Percentiles rank a stretch among this genome's conserved stretches.
Evolutionary conservation across 106 monocot species (phyloP).

Genomic region (Posidonia australis): DNA sequence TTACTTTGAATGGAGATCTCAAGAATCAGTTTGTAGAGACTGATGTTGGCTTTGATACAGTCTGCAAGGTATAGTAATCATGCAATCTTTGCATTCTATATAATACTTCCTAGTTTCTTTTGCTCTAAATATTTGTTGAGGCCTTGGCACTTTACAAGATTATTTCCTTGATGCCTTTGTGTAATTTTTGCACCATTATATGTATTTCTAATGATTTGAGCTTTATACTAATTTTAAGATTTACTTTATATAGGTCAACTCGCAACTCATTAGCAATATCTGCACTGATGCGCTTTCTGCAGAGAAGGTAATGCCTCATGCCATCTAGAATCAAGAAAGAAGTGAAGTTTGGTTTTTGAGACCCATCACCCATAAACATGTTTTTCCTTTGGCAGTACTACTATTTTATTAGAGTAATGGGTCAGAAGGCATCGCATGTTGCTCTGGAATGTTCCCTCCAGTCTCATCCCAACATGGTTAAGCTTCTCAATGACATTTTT

Average conservation of each 20-base stretch:
- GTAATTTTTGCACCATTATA: neutral
- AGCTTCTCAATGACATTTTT: conserved; percentile 1
- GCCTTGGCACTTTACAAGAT: no score
- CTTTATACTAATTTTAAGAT: neutral
- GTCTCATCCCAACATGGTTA: conserved; percentile 74
- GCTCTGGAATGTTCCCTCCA: conserved; percentile 76
- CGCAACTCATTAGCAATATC: conserved; percentile 57
- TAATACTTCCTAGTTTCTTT: no score
- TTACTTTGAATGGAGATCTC: conserved; percentile 36
- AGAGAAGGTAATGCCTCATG: conserved; percentile 38
- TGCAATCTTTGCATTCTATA: no score
- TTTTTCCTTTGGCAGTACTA: conserved; percentile 48
- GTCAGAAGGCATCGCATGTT: conserved; percentile 70
- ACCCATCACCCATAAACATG: no score
- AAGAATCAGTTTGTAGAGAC: conserved; percentile 40
- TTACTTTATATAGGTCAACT: conserved; percentile 36
- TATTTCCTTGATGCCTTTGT: no score
- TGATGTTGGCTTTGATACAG: conserved; percentile 39
- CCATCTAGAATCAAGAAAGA: neutral
- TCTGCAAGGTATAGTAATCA: conserved; percentile 27
- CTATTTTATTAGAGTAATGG: conserved; percentile 75
- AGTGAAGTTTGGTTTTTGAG: neutral
- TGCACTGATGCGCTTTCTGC: conserved; percentile 75
- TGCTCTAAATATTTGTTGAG: no score
- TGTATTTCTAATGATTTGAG: neutral